Evolutionary conservation across 1,139 yeast species (phyloP), one percentile per base, ranked within the genome.

Genomic region (Yamadazyma epiphylla): DNA sequence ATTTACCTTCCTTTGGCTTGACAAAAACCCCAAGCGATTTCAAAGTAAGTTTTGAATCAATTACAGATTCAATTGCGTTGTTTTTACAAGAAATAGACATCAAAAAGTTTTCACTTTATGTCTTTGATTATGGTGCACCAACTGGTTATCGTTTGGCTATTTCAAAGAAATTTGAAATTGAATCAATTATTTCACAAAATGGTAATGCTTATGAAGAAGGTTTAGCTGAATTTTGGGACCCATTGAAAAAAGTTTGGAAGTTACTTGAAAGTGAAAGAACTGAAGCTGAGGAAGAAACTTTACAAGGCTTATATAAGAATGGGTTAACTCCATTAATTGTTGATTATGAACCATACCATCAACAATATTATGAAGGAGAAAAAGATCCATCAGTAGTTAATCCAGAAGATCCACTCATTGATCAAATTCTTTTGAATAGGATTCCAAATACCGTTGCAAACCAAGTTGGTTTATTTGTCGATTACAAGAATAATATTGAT

Each of bases 41-140:
- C 36, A 35, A 39, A n/a, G 52, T 45, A 29, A 51, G 52, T 3
- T 66, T 66, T 42, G 63, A 48, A 6, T 51, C 45, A 22, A 31
- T 66, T 24, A 49, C 68, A 2, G 46, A 49, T 5, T 41, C 66
- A 1, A 45, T 65, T 29, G 59, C 45, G 13, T 41, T 43, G 11
- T 58, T 66, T 30, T 42, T 60, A 13, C 48, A 51, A n/a, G 39
- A 34, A 1, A 38, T 64, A 22, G 44, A 41, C 5, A 33, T 65
- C 17, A 15, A 16, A 3, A 30, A 29, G 10, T 64, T 59, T 33
- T 43, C 53, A 9, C 35, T 65, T 15, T 66, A 63, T 38, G 41
- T 63, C 13, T 65, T 67, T 35, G 73, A 67, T 36, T 67, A 65
- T 37, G 74, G 74, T 22, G 58, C 70, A 3, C 72, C 71, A 7